phyloP scores from a whole-genome alignment of 495 filamentous ascomycete species.

The Melanomma pulvis-pyrius region DNA sequence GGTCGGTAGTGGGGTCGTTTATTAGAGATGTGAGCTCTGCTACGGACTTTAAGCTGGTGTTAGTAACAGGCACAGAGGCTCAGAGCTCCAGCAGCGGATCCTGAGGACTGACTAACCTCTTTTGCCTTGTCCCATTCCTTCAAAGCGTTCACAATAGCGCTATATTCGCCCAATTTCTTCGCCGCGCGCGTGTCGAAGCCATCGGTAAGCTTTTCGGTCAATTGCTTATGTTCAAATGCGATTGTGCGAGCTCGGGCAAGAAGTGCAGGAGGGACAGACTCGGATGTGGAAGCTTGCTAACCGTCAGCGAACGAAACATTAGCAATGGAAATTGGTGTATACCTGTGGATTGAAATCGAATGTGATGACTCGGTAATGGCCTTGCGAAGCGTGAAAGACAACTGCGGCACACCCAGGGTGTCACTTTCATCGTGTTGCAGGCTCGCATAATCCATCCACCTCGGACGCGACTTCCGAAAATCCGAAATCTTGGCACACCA shows the following conservation, averaged over 20 bases:
- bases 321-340: neutral
- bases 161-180: conserved; percentile 76
- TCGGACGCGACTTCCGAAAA: conserved; percentile 4
- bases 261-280: conserved; percentile 59
- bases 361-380: conserved; percentile 13
- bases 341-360: conserved; percentile 37
- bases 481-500: conserved; percentile 11
- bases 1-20: conserved; percentile 60
- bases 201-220: conserved; percentile 58
- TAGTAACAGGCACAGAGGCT: conserved; percentile 5
- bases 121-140: conserved; percentile 68
- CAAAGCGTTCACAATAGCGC: conserved; percentile 66
- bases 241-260: conserved; percentile 66
- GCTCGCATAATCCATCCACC: neutral
- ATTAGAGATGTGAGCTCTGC: conserved; percentile 62
- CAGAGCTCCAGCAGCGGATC: neutral
- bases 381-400: conserved; percentile 37
- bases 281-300: conserved; percentile 1
- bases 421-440: conserved; percentile 30
- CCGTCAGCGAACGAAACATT: neutral
- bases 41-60: conserved; percentile 52
- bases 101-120: conserved; percentile 42
- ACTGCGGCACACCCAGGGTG: conserved; percentile 42
- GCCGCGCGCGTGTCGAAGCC: conserved; percentile 73
- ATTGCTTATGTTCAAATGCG: conserved; percentile 66